phyloP scores from a whole-genome alignment of 1,139 yeast genomes.

The Geotrichum candidum region DNA sequence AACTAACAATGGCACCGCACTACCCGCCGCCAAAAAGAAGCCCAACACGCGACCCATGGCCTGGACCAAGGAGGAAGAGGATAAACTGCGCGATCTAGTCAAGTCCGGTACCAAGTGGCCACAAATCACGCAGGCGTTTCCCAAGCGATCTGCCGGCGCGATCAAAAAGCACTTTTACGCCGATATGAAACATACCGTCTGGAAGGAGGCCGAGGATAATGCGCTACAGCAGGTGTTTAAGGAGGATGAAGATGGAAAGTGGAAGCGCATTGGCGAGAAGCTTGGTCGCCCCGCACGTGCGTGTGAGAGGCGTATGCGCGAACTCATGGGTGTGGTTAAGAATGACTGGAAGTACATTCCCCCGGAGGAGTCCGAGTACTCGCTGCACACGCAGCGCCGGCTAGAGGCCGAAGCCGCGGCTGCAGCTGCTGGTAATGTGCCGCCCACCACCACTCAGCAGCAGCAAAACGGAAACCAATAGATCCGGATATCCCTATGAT shows the following conservation, averaged over 20 bases:
- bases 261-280: conserved; percentile 30
- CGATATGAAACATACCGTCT: conserved; percentile 31
- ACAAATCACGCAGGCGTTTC: conserved; percentile 29
- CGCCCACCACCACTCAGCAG: not conserved
- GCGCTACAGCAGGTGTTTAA: conserved; percentile 24
- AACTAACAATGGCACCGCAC: not conserved
- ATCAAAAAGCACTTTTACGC: conserved; percentile 34
- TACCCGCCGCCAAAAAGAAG: not conserved
- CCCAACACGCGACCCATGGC: conserved; percentile 23
- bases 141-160: conserved; percentile 33
- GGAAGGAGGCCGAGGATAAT: conserved; percentile 30
- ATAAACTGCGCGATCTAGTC: conserved; percentile 27
- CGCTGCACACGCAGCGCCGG: conserved; percentile 12
- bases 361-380: conserved; percentile 16
- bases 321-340: conserved; percentile 9
- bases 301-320: conserved; percentile 28
- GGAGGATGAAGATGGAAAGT: conserved; percentile 29
- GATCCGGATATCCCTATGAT: no score
- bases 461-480: not conserved
- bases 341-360: conserved; percentile 16
- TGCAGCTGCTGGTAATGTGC: not conserved
- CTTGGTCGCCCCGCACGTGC: conserved; percentile 30
- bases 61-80: conserved; percentile 29
- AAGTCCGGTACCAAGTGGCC: conserved; percentile 33
- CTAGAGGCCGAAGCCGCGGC: conserved; percentile 11